Percentiles rank a stretch among this genome's conserved stretches.
phyloP scores from a whole-genome alignment of 495 filamentous ascomycete species.

The Neurospora africana region DNA sequence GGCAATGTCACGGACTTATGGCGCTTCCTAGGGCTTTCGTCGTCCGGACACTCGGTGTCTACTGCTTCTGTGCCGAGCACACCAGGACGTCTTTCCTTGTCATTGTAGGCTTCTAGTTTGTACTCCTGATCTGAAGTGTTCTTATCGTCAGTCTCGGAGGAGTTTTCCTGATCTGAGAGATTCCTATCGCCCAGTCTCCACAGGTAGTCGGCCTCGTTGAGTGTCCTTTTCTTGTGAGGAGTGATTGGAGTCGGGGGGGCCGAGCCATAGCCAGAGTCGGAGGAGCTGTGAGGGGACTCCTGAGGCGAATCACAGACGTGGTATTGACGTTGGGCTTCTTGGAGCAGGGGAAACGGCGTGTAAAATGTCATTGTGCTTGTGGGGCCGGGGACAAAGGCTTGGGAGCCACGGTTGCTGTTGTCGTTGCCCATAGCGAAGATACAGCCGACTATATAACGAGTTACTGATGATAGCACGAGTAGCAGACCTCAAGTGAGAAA shows the following conservation, averaged over 20 bases:
- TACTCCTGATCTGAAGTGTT: constrained; percentile 19
- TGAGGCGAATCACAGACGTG: constrained; percentile 5
- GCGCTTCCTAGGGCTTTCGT: background rate
- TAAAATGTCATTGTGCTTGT: constrained; percentile 6
- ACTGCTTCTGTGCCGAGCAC: background rate
- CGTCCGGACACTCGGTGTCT: background rate
- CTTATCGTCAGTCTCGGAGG: constrained; percentile 11
- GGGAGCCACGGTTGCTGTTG: constrained; percentile 1
- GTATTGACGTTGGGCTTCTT: constrained; percentile 3
- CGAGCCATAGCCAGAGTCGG: constrained; percentile 22
- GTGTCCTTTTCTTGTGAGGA: background rate
- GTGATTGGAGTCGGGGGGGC: constrained; percentile 2
- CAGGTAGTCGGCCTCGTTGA: background rate
- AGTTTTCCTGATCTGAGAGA: constrained; percentile 17
- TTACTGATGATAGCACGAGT: background rate
- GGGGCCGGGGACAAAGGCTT: constrained; percentile 2
- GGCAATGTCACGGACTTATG: constrained; percentile 14
- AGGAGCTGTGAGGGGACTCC: constrained; percentile 5
- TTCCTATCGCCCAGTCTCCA: constrained; percentile 16
- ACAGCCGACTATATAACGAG: background rate
- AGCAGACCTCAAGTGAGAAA: background rate
- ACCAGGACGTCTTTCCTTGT: background rate
- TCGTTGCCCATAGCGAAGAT: constrained; percentile 9
- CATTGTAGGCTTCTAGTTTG: constrained; percentile 5
- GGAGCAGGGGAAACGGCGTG: constrained; percentile 2